These are phyloP conservation scores for Penicillium sp. DNA, from an alignment of 2,329 filamentous ascomycete genomes.

Conservation along the genomic window DNA sequence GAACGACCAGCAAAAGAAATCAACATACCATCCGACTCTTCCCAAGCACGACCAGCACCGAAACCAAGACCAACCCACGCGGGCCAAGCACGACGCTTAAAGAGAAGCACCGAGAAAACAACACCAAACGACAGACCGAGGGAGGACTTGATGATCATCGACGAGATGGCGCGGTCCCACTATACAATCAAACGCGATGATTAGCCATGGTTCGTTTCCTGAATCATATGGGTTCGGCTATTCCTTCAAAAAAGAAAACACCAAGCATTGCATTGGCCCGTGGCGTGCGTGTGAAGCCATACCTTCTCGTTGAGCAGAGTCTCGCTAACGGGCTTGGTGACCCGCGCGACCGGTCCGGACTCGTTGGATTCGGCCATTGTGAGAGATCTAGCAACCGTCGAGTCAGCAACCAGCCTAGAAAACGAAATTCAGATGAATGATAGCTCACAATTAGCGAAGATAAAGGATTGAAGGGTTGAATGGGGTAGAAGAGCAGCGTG, in stretches of 20 bases:
- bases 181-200: constrained; percentile 38
- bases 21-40: constrained; percentile 83
- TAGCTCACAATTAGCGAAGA: constrained; percentile 16
- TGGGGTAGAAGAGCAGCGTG: constrained; percentile 15
- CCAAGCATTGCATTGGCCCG: not conserved
- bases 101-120: constrained; percentile 95
- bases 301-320: constrained; percentile 99
- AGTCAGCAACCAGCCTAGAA: constrained; percentile 11
- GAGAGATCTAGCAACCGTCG: constrained; percentile 18
- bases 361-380: constrained; percentile 53
- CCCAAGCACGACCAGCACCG: constrained; percentile 91
- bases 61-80: constrained; percentile 93
- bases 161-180: constrained; percentile 99
- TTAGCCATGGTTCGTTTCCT: too few relatives aligned
- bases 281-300: not conserved
- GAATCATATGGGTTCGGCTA: too few relatives aligned
- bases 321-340: constrained; percentile 82
- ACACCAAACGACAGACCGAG: constrained; percentile 96
- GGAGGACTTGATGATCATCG: constrained; percentile 91
- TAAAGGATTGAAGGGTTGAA: constrained; percentile 16
- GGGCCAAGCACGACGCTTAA: constrained; percentile 97
- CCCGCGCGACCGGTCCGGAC: constrained; percentile 57
- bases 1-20: not conserved
- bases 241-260: too few relatives aligned
- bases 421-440: not conserved